Conservation (phyloP, 2,329 filamentous ascomycete genomes). For the Conoideocrella luteorostrata region DNA sequence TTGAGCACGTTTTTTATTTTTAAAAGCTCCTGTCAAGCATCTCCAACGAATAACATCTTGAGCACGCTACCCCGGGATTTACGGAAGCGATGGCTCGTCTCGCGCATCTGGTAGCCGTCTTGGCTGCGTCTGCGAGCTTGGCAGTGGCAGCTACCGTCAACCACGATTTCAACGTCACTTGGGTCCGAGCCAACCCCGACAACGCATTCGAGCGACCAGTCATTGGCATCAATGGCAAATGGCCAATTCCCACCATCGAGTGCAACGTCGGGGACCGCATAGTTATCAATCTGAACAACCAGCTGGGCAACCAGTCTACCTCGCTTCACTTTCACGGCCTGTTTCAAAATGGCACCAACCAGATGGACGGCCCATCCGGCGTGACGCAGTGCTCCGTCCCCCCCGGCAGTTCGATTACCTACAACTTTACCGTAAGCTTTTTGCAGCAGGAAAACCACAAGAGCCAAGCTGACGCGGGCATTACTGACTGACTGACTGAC, state of each 20-base stretch:
- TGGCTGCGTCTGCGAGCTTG: conserved; percentile 13
- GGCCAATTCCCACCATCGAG: conserved; percentile 64
- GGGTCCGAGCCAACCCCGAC: conserved; percentile 69
- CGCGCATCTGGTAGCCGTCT: conserved; percentile 9
- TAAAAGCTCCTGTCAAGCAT: no score
- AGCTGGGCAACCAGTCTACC: conserved; percentile 55
- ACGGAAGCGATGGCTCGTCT: conserved; percentile 15
- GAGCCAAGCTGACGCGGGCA: background rate
- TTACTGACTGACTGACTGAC: no score
- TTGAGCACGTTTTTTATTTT: background rate
- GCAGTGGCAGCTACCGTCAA: conserved; percentile 38
- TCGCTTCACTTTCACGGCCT: conserved; percentile 67
- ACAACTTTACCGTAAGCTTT: conserved; percentile 56
- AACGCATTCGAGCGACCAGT: conserved; percentile 55
- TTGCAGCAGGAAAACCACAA: background rate
- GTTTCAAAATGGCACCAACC: conserved; percentile 58
- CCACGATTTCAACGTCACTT: conserved; percentile 63
- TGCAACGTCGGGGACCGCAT: conserved; percentile 57
- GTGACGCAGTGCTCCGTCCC: conserved; percentile 63
- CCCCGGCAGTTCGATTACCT: conserved; percentile 59
- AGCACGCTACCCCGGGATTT: background rate
- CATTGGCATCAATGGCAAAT: conserved; percentile 71
- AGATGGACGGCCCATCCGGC: conserved; percentile 64
- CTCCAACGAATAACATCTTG: no score
- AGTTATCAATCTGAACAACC: conserved; percentile 52